Conservation (phyloP, 192 early-diverging fungal species). For the Coemansia javaensis region DNA sequence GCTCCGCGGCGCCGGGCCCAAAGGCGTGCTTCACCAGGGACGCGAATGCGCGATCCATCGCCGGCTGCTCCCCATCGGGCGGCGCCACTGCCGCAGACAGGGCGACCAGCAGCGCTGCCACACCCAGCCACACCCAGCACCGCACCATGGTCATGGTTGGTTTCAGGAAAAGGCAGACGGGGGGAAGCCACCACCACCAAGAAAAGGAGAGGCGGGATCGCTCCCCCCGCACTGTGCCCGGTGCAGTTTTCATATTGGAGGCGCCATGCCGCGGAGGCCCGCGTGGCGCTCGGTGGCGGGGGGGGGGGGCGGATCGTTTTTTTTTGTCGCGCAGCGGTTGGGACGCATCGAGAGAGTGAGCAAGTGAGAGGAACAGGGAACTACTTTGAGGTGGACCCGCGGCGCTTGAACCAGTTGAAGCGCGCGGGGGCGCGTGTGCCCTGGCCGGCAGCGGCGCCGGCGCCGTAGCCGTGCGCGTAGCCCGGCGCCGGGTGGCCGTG, state of each 20-base stretch:
- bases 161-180: neutral
- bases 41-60: constrained; percentile 11
- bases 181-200: neutral
- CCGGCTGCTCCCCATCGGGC: neutral
- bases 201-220: constrained; percentile 40
- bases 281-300: too few species aligned
- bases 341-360: too few species aligned
- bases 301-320: neutral
- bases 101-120: neutral
- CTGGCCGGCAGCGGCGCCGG: neutral
- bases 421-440: constrained; percentile 25
- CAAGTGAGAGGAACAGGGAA: neutral
- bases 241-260: too few species aligned
- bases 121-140: neutral
- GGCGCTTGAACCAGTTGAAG: constrained; percentile 53
- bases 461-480: constrained; percentile 7
- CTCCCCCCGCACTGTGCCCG: too few species aligned
- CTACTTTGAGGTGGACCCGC: constrained; percentile 47
- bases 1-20: constrained; percentile 19
- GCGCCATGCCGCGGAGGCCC: too few species aligned
- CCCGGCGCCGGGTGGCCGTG: neutral
- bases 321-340: neutral
- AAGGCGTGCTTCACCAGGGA: constrained; percentile 29
- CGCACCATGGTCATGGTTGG: neutral
- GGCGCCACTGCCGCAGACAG: neutral